Evolutionary conservation across 1,284 basidiomycete species (phyloP), one percentile per base, ranked within the genome.

Genomic region (Malassezia obtusa): DNA sequence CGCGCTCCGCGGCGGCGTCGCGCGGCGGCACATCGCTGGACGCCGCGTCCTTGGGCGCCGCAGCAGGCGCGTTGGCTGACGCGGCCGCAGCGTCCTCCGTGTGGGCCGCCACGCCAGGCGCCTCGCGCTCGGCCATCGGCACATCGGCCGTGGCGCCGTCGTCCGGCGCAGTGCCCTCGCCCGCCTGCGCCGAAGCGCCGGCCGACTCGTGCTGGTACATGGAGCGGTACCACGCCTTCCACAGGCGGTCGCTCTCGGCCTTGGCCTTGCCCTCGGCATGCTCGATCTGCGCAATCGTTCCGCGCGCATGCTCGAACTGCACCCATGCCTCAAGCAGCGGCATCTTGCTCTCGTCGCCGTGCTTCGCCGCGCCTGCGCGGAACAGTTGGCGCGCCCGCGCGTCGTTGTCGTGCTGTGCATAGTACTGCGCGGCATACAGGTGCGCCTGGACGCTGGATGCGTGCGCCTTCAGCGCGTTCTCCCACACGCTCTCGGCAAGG

Each of bases 311-410:
- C 71, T 96, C 92, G 62, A 96, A 94, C 14, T 79, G 76, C 4
- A 84, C 69, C 84, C 87, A 94, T 0, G 86, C 84, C 54, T 90
- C 86, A 81, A 88, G 88, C 5, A 96, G 77, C 2, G 83, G 84
- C 73, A 94, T 43, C 39, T 61, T 49, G 28, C 52, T 56, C 28
- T 38, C 50, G 37, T 33, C 57, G 33, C 57, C 58, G 28, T 57
- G 26, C 49, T 50, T 59, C 1, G 50, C 51, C n/a, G 58, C 44
- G 19, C 60, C 64, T 3, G 45, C 53, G 43, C 62, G 62, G 53
- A 51, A 67, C 39, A 64, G 43, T 15, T 52, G 49, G 1, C 69
- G 50, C 4, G 71, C 69, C 33, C 65, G 64, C 3, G 36, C 49
- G 4, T 56, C 52, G 35, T 68, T 59, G 12, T 57, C 61, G 8